phyloP scores from a whole-genome alignment of 345 rosid species.

The Camelina sativa region DNA sequence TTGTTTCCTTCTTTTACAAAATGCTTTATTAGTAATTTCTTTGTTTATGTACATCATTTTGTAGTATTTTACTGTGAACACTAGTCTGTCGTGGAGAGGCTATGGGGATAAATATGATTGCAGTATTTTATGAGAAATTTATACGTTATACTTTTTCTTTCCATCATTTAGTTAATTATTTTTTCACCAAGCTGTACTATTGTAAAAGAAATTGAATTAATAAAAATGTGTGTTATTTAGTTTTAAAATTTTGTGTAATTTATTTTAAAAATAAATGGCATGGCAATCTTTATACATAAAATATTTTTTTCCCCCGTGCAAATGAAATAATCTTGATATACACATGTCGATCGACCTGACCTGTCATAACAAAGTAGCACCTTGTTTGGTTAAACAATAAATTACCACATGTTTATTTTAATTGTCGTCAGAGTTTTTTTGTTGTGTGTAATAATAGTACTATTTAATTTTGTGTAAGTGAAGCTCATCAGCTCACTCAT shows the following conservation, averaged over 20 bases:
- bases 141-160: no score
- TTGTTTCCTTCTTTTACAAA: neutral
- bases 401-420: neutral
- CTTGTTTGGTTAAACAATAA: neutral
- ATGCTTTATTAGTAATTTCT: conserved; percentile 12
- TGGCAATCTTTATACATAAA: neutral
- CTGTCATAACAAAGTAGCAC: neutral
- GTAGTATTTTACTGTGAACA: neutral
- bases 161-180: no score
- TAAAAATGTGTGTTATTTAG: neutral
- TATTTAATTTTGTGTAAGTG: neutral
- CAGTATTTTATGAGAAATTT: no score
- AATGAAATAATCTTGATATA: neutral
- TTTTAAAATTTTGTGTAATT: neutral
- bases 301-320: neutral
- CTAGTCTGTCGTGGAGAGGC: no score
- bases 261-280: neutral
- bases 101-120: no score
- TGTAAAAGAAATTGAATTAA: no score
- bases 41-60: no score
- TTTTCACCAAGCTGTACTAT: no score
- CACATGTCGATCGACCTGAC: conserved; percentile 25
- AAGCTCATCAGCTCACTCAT: neutral
- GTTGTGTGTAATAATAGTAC: neutral
- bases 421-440: conserved; percentile 17